These are phyloP conservation scores for Venturia effusa DNA, from an alignment of 2,329 filamentous ascomycete species.

Conservation along the genomic window DNA sequence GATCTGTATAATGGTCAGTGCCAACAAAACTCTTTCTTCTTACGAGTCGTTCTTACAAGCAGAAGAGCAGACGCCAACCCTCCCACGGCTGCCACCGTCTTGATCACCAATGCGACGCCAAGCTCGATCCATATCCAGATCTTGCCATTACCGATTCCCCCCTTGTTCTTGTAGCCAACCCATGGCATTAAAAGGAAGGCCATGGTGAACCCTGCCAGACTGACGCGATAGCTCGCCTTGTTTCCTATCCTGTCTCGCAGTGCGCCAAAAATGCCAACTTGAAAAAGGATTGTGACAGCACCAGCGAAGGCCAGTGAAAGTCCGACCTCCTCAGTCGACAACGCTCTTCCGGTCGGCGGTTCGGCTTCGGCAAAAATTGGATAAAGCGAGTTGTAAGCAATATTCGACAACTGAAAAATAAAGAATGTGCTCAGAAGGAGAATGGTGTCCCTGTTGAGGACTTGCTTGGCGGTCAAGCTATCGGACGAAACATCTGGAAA, in stretches of 20 bases:
- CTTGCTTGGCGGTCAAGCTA: constrained; percentile 41
- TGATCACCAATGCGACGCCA: constrained; percentile 70
- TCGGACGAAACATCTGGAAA: constrained; percentile 30
- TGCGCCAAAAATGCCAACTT: constrained; percentile 72
- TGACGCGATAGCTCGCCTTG: constrained; percentile 68
- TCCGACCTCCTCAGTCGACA: constrained; percentile 73
- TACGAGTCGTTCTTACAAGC: constrained; percentile 47
- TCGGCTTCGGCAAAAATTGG: constrained; percentile 78
- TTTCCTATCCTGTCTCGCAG: constrained; percentile 75
- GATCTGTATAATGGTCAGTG: constrained; percentile 44
- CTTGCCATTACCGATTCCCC: constrained; percentile 47
- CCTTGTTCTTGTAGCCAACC: constrained; percentile 58
- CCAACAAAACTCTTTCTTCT: not conserved
- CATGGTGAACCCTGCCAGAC: constrained; percentile 67
- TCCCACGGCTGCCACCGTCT: constrained; percentile 82
- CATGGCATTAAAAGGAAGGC: constrained; percentile 84
- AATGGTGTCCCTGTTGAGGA: constrained; percentile 73
- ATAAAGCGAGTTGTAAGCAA: constrained; percentile 90
- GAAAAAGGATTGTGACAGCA: constrained; percentile 76
- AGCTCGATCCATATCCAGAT: constrained; percentile 70
- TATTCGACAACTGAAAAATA: constrained; percentile 87
- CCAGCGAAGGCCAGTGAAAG: constrained; percentile 77
- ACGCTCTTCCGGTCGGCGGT: constrained; percentile 63
- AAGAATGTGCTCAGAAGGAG: constrained; percentile 76
- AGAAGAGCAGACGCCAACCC: constrained; percentile 83